Evolutionary conservation across 352 stramenopile species (phyloP).

Genomic region (Phytophthora pistaciae): DNA sequence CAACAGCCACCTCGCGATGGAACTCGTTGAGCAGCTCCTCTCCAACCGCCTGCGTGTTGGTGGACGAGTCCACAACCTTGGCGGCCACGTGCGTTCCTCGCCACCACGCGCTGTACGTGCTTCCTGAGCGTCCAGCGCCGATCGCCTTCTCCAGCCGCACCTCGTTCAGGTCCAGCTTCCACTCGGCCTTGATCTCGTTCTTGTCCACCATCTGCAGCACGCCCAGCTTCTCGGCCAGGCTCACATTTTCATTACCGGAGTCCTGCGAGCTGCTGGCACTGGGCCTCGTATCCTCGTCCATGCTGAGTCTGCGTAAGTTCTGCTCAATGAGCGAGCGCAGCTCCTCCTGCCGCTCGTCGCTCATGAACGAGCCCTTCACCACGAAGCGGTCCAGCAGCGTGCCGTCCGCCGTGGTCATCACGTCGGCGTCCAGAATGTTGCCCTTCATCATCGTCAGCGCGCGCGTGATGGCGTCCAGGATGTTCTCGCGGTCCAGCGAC

Average conservation of each 20-base stretch:
- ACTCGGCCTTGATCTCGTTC: slow-evolving; percentile 88
- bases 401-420: slow-evolving; percentile 87
- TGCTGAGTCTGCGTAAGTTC: slow-evolving; percentile 73
- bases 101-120: slow-evolving; percentile 85
- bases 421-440: slow-evolving; percentile 87
- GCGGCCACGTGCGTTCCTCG: slow-evolving; percentile 81
- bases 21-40: slow-evolving; percentile 90
- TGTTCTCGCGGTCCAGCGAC: slow-evolving; percentile 77
- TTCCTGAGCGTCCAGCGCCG: slow-evolving; percentile 76
- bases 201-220: slow-evolving; percentile 87
- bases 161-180: slow-evolving; percentile 79
- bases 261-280: slow-evolving; percentile 29
- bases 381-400: slow-evolving; percentile 88
- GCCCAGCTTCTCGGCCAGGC: slow-evolving; percentile 73
- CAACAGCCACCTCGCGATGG: slow-evolving; percentile 84
- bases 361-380: slow-evolving; percentile 84
- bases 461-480: slow-evolving; percentile 85
- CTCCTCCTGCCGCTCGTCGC: slow-evolving; percentile 78
- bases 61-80: slow-evolving; percentile 82
- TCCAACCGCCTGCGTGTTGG: slow-evolving; percentile 69
- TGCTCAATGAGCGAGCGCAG: slow-evolving; percentile 78
- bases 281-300: slow-evolving; percentile 48
- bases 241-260: slow-evolving; percentile 36
- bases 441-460: slow-evolving; percentile 86
- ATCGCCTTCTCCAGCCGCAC: slow-evolving; percentile 78